Evolutionary conservation across 2,329 filamentous ascomycete species (phyloP).

Genomic region (Emmonsiellopsis sp.): DNA sequence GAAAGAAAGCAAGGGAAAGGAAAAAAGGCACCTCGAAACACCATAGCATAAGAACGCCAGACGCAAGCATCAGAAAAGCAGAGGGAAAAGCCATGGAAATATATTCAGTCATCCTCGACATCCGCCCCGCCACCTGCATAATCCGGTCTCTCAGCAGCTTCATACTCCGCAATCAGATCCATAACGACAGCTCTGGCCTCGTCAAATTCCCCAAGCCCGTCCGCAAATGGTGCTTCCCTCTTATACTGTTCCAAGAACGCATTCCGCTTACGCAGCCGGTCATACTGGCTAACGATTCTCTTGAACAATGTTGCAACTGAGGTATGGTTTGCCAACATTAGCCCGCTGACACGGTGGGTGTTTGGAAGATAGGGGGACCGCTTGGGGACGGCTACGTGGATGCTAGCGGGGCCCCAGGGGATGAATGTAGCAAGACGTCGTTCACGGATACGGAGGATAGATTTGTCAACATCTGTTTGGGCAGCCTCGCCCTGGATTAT

Average conservation of each 20-base stretch:
- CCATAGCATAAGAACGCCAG: no score
- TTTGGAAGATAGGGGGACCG: slow-evolving; percentile 93
- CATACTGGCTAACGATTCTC: slow-evolving; percentile 84
- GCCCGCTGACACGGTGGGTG: slow-evolving; percentile 84
- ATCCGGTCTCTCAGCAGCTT: slow-evolving; percentile 82
- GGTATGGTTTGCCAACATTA: slow-evolving; percentile 98
- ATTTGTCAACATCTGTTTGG: slow-evolving; percentile 97
- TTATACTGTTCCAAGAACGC: slow-evolving; percentile 96
- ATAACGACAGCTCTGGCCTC: slow-evolving; percentile 85
- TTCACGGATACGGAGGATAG: slow-evolving; percentile 88
- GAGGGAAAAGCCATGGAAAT: background rate
- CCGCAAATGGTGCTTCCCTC: slow-evolving; percentile 85
- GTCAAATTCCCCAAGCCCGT: slow-evolving; percentile 90
- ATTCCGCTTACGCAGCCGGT: slow-evolving; percentile 88
- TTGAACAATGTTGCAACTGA: slow-evolving; percentile 96
- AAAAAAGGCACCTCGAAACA: no score
- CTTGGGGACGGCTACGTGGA: slow-evolving; percentile 93
- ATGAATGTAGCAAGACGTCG: slow-evolving; percentile 92
- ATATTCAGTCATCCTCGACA: slow-evolving; percentile 4
- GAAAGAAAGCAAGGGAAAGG: no score
- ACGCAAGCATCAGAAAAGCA: background rate
- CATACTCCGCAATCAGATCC: slow-evolving; percentile 88
- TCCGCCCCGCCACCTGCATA: slow-evolving; percentile 57
- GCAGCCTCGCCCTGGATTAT: slow-evolving; percentile 99
- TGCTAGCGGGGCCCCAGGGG: slow-evolving; percentile 94